phyloP scores from a whole-genome alignment of 139 green algal genomes.

The Haematococcus sp. region DNA sequence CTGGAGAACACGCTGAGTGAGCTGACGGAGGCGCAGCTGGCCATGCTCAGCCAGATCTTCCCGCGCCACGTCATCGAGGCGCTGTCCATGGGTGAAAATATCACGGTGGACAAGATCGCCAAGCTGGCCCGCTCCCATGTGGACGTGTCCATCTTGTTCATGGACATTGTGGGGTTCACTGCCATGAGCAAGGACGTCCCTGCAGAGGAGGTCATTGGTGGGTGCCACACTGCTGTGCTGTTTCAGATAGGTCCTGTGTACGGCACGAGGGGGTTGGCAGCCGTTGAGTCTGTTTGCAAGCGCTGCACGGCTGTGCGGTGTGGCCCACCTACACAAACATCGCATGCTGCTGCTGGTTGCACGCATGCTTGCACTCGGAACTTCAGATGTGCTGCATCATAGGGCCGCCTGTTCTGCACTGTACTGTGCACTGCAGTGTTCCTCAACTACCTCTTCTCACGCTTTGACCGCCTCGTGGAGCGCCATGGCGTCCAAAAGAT shows the following conservation, averaged over 20 bases:
- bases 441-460: slow-evolving; percentile 8
- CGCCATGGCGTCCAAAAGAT: slow-evolving; percentile 3
- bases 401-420: too few relatives aligned
- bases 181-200: background rate
- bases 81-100: background rate
- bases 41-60: slow-evolving; percentile 17
- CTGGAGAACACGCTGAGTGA: background rate
- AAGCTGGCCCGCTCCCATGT: background rate
- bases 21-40: slow-evolving; percentile 10
- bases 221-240: too few relatives aligned
- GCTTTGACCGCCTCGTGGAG: background rate
- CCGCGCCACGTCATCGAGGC: slow-evolving; percentile 8
- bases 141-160: slow-evolving; percentile 2
- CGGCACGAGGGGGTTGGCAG: too few relatives aligned
- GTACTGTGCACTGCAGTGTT: background rate
- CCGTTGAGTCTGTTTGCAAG: too few relatives aligned
- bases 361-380: too few relatives aligned
- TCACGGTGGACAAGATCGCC: slow-evolving; percentile 6
- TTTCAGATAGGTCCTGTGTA: too few relatives aligned
- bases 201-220: background rate
- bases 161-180: slow-evolving; percentile 9
- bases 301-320: too few relatives aligned
- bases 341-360: too few relatives aligned
- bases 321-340: too few relatives aligned
- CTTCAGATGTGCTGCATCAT: too few relatives aligned